A percentile compares a stretch with the other conserved stretches of the same genome.
These are phyloP conservation scores for Viola pubescens DNA, from an alignment of 441 rosid genomes.

Conservation along the genomic window DNA sequence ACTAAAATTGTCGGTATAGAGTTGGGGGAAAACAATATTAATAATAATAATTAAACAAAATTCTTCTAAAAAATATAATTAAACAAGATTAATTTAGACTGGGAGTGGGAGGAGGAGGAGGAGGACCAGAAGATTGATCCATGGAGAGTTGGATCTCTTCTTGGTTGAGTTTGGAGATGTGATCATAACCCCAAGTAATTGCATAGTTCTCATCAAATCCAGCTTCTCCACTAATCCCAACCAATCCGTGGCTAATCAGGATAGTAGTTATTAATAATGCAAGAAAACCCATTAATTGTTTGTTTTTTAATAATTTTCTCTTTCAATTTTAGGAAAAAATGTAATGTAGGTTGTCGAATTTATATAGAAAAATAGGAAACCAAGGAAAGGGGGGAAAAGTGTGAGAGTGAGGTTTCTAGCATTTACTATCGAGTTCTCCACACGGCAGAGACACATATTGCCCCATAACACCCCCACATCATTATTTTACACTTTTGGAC, in stretches of 20 bases:
- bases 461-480: too few species aligned
- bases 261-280: background rate
- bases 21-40: too few species aligned
- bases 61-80: too few species aligned
- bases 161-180: conserved; percentile 12
- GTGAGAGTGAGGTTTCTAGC: conserved; percentile 11
- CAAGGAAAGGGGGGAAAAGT: conserved; percentile 19
- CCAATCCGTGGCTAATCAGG: conserved; percentile 9
- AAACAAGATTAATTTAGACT: background rate
- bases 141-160: conserved; percentile 39
- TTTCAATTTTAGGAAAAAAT: too few species aligned
- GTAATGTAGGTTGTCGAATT: background rate
- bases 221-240: conserved; percentile 1
- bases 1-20: too few species aligned
- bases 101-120: background rate
- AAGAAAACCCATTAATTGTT: conserved; percentile 4
- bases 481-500: too few species aligned
- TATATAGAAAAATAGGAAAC: background rate
- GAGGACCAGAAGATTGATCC: conserved; percentile 52
- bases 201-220: conserved; percentile 39
- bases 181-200: conserved; percentile 50
- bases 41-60: background rate
- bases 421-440: conserved; percentile 20
- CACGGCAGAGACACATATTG: conserved; percentile 24
- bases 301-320: too few species aligned